Conservation (phyloP, 1,284 basidiomycete genomes). For the Tetrapyrgos nigripes region DNA sequence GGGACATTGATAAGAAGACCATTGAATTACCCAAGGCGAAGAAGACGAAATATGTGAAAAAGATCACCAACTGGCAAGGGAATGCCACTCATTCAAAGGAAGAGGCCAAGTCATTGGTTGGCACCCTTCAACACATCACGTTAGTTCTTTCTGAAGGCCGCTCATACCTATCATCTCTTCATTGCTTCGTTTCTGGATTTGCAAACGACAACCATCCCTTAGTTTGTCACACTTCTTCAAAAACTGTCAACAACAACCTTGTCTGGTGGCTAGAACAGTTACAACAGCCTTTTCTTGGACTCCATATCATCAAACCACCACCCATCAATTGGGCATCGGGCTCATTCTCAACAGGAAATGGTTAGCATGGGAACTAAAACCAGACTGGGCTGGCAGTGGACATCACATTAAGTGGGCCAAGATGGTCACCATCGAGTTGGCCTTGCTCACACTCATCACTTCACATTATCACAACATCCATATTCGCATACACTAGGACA, state of each 20-base stretch:
- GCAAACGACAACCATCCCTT: background rate
- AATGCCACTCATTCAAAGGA: background rate
- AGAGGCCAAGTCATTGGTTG: constrained; percentile 4
- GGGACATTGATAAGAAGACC: too few species aligned
- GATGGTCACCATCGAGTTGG: constrained; percentile 37
- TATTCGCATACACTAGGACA: constrained; percentile 37
- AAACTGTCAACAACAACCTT: constrained; percentile 18
- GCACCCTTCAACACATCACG: constrained; percentile 24
- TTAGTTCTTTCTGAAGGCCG: constrained; percentile 10
- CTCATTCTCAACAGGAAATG: constrained; percentile 25
- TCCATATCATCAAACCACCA: constrained; percentile 9
- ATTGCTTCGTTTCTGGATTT: constrained; percentile 15
- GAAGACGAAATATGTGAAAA: constrained; percentile 15
- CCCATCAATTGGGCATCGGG: constrained; percentile 25
- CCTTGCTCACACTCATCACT: constrained; percentile 11
- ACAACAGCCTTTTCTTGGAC: constrained; percentile 7
- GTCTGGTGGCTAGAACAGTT: constrained; percentile 15
- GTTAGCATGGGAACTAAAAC: constrained; percentile 29
- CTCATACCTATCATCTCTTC: constrained; percentile 5
- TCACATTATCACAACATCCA: constrained; percentile 14
- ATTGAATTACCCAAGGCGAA: constrained; percentile 34
- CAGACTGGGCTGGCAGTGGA: constrained; percentile 27
- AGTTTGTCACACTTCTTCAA: constrained; percentile 7
- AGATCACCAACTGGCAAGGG: background rate
- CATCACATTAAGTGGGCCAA: constrained; percentile 44